These are phyloP conservation scores for Lichtheimia ornata DNA, from an alignment of 371 early-diverging fungal species.

Conservation along the genomic window DNA sequence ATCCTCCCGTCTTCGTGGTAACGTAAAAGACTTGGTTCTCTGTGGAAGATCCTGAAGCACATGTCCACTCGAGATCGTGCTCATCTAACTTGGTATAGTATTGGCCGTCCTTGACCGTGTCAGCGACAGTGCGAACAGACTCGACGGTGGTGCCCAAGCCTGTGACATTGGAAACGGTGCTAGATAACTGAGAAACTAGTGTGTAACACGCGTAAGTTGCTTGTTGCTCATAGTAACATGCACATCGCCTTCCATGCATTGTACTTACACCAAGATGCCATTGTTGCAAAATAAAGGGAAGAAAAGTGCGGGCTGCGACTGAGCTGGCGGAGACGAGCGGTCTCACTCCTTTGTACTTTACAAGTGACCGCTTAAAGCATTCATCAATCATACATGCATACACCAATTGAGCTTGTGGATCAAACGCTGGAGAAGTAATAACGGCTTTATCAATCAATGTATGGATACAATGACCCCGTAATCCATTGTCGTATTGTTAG, in stretches of 20 bases:
- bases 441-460: too few relatives aligned
- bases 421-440: too few relatives aligned
- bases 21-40: slow-evolving; percentile 91
- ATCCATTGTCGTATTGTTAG: too few relatives aligned
- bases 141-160: slow-evolving; percentile 39
- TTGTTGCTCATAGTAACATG: not conserved
- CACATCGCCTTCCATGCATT: not conserved
- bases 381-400: too few relatives aligned
- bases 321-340: too few relatives aligned
- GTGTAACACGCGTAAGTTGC: not conserved
- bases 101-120: slow-evolving; percentile 57
- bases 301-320: slow-evolving; percentile 4
- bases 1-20: slow-evolving; percentile 71
- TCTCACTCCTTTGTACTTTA: too few relatives aligned
- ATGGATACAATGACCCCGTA: too few relatives aligned
- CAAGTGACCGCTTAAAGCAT: too few relatives aligned
- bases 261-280: slow-evolving; percentile 39
- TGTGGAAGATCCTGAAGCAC: slow-evolving; percentile 75
- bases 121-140: slow-evolving; percentile 52
- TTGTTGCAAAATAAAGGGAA: slow-evolving; percentile 15
- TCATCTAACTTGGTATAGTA: slow-evolving; percentile 57
- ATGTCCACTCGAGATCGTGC: slow-evolving; percentile 75
- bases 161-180: slow-evolving; percentile 49
- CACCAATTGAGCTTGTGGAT: too few relatives aligned
- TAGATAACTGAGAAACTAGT: slow-evolving; percentile 49